Conservation (phyloP, 768 basidiomycete species). For the Suillus bovinus region DNA sequence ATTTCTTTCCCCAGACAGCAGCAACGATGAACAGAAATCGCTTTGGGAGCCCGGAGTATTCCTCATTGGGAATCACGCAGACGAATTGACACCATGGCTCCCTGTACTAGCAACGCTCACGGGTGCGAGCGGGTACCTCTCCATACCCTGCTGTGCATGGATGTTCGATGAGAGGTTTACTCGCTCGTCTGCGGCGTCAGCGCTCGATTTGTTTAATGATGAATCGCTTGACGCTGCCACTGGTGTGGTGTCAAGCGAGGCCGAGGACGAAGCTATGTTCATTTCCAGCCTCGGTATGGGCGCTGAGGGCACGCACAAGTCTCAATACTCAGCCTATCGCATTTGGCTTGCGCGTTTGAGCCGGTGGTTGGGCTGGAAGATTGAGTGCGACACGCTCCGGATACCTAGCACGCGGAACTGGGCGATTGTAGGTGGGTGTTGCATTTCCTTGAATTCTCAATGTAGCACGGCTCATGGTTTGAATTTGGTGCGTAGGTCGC, state of each 20-base stretch:
- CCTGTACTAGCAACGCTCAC: slow-evolving; percentile 74
- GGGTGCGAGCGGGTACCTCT: slow-evolving; percentile 66
- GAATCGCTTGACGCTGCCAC: slow-evolving; percentile 22
- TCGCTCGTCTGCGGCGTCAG: slow-evolving; percentile 39
- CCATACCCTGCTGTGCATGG: slow-evolving; percentile 93
- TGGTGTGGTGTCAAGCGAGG: slow-evolving; percentile 19
- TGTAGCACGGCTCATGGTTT: neutral
- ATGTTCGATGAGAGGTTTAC: slow-evolving; percentile 68
- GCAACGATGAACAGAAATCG: slow-evolving; percentile 1
- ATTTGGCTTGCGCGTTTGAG: slow-evolving; percentile 83
- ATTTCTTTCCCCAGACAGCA: slow-evolving; percentile 22
- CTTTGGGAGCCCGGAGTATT: slow-evolving; percentile 55
- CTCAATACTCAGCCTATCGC: slow-evolving; percentile 80
- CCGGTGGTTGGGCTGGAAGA: slow-evolving; percentile 76
- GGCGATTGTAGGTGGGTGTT: slow-evolving; percentile 77
- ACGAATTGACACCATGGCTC: slow-evolving; percentile 95
- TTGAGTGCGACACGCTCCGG: slow-evolving; percentile 83
- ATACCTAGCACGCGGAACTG: slow-evolving; percentile 95
- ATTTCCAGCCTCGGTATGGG: slow-evolving; percentile 56
- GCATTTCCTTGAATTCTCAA: neutral
- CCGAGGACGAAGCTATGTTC: slow-evolving; percentile 34
- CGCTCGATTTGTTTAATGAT: slow-evolving; percentile 16
- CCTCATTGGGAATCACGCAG: slow-evolving; percentile 93
- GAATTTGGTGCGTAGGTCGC: slow-evolving; percentile 22
- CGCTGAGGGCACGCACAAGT: slow-evolving; percentile 57